These are phyloP conservation scores for Sphagnum magellanicum DNA, from an alignment of 228 moss, liverwort and hornwort genomes.

Conservation along the genomic window DNA sequence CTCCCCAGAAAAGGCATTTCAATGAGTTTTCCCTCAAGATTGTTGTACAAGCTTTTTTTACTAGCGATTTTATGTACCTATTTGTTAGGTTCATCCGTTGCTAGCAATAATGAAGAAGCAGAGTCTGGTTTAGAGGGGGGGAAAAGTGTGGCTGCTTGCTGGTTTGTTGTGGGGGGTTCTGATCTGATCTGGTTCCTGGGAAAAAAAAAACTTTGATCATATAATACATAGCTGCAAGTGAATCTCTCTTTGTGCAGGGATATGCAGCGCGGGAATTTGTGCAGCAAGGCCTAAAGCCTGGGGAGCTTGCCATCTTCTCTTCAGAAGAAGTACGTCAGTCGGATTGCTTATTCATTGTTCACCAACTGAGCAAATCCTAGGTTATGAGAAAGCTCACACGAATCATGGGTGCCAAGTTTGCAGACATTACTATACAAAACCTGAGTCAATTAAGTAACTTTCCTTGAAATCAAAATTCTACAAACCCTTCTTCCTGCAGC, in stretches of 20 bases:
- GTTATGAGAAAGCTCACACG: background rate
- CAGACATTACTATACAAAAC: too few species aligned
- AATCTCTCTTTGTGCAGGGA: constrained; percentile 34
- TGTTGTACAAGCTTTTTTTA: too few species aligned
- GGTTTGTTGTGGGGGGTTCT: too few species aligned
- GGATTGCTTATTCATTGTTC: background rate
- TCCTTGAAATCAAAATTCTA: too few species aligned
- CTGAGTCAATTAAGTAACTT: too few species aligned
- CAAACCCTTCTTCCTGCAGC: too few species aligned
- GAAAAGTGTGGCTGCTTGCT: background rate
- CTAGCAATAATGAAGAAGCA: background rate
- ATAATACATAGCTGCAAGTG: background rate
- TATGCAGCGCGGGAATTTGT: constrained; percentile 89
- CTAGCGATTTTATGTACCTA: background rate
- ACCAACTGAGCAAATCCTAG: background rate
- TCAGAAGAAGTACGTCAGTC: constrained; percentile 51
- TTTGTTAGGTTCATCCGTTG: background rate
- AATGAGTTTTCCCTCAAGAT: too few species aligned
- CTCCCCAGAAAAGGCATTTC: too few species aligned
- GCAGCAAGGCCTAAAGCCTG: constrained; percentile 64
- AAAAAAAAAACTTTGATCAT: background rate
- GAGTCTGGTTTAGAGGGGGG: background rate
- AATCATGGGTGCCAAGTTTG: too few species aligned
- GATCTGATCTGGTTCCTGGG: too few species aligned
- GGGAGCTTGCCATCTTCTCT: constrained; percentile 82